Base-by-base conservation (phyloP, 805 yeast species). In the Barnettozyma pratensis region DNA sequence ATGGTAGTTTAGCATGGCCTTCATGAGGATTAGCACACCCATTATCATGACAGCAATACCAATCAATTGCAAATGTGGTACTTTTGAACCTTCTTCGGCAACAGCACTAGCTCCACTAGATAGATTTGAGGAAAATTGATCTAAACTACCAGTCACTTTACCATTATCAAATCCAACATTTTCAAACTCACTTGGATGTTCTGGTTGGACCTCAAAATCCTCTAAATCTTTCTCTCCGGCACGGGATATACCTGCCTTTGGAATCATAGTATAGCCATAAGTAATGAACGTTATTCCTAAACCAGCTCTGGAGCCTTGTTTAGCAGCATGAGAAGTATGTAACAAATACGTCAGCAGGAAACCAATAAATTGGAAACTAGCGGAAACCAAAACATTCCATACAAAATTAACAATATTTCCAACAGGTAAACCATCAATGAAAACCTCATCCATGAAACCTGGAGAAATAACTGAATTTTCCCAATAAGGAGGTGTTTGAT, bases 261-360 rank as follows among this genome's bases (percentile, higher is more conserved):
- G 84, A 36, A 78, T 67, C 69, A 80, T 72, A 32, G 74, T 69
- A 53, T 75, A 77, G 3, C 87, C 96, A 54, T 83, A 81, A 47
- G 83, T 79, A 45, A 92, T 72, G 54, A 94, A 77, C 0, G 96
- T 89, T 51, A 87, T 62, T 3, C 98, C 98, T 49, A 94, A 69
- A 0, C 99, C 99, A 19, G 92, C 86, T 52, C 96, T 74, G 2
- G 97, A 85, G 3, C 99, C 99, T 60, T 91, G 91, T 63, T 88
- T 89, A 4, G 97, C 96, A 5, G 98, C 97, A 64, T 94, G 99
- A 3, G 97, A 87, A 1, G 98, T 92, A 67, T 94, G 98, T 47
- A 94, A 72, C 41, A 92, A 70, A 63, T 91, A 94, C 7, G 98
- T 91, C 47, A 92, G 74, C 39, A 94, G 73, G 67, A 94, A 94